Evolutionary conservation across 108 stramenopile genomes (phyloP).

Genomic region (Stephanodiscus triporus): DNA sequence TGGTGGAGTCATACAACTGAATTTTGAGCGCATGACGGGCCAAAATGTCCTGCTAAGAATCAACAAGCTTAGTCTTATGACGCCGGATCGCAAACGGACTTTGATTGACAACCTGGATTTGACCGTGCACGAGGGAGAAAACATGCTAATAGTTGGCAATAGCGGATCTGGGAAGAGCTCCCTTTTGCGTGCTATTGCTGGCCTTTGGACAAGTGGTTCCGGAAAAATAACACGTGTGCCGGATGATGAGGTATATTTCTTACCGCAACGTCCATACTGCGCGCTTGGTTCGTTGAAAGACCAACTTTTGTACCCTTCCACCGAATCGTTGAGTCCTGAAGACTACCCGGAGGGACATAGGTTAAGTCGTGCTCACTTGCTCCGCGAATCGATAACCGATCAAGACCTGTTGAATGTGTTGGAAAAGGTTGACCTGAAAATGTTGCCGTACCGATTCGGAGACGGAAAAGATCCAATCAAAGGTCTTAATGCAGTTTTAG

Average conservation of each 20-base stretch:
- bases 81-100: slow-evolving; percentile 78
- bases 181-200: slow-evolving; percentile 90
- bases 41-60: slow-evolving; percentile 49
- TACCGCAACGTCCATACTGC: slow-evolving; percentile 96
- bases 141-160: slow-evolving; percentile 91
- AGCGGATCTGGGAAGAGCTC: slow-evolving; percentile 87
- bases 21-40: slow-evolving; percentile 24
- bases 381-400: slow-evolving; percentile 56
- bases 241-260: slow-evolving; percentile 83
- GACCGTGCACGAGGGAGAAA: slow-evolving; percentile 64
- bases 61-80: slow-evolving; percentile 63
- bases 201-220: slow-evolving; percentile 88
- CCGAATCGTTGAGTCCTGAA: slow-evolving; percentile 46
- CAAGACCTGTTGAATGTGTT: slow-evolving; percentile 70
- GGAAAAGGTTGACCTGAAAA: slow-evolving; percentile 69
- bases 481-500: slow-evolving; percentile 74
- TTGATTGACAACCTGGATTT: slow-evolving; percentile 69
- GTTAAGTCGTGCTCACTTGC: slow-evolving; percentile 48
- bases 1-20: slow-evolving; percentile 36
- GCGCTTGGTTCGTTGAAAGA: slow-evolving; percentile 87
- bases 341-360: slow-evolving; percentile 63
- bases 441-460: slow-evolving; percentile 74
- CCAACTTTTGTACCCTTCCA: slow-evolving; percentile 88
- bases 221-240: slow-evolving; percentile 80
- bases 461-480: slow-evolving; percentile 67